phyloP scores from a whole-genome alignment of 306 rosid genomes.

The Trichosanthes cucumerina region DNA sequence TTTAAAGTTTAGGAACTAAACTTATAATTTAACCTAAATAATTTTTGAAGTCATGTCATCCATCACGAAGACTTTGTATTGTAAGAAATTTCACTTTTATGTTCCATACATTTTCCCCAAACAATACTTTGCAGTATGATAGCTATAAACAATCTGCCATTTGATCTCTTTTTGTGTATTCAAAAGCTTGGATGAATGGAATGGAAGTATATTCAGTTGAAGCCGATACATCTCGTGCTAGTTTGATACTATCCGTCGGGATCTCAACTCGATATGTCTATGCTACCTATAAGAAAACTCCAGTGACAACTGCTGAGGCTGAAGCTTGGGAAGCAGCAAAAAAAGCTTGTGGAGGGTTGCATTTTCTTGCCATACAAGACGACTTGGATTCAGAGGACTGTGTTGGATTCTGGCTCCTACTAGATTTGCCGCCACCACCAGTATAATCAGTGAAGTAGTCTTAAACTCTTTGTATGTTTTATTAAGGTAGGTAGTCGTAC shows the following conservation, averaged over 20 bases:
- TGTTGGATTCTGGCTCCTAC: slow-evolving; percentile 88
- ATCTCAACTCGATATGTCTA: slow-evolving; percentile 73
- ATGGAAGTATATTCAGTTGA: slow-evolving; percentile 72
- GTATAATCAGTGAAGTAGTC: slow-evolving; percentile 27
- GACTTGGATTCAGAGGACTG: slow-evolving; percentile 76
- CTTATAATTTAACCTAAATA: too few species aligned
- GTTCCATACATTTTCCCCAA: background rate
- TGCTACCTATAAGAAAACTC: slow-evolving; percentile 63
- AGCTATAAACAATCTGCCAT: background rate
- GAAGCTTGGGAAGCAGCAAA: slow-evolving; percentile 98
- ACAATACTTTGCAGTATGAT: background rate
- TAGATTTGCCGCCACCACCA: slow-evolving; percentile 92
- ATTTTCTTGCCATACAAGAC: slow-evolving; percentile 91
- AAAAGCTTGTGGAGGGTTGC: slow-evolving; percentile 82
- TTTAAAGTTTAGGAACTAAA: too few species aligned
- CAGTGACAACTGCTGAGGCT: slow-evolving; percentile 59
- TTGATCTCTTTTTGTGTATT: background rate
- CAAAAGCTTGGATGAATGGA: slow-evolving; percentile 80
- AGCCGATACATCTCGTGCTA: slow-evolving; percentile 46
- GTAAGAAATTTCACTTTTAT: background rate
- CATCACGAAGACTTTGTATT: background rate
- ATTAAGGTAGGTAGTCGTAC: background rate
- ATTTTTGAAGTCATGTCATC: background rate
- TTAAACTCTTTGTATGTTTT: background rate
- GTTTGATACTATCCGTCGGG: slow-evolving; percentile 62